Evolutionary conservation across 495 filamentous ascomycete genomes (phyloP).

Genomic region (Cetradonia linearis): DNA sequence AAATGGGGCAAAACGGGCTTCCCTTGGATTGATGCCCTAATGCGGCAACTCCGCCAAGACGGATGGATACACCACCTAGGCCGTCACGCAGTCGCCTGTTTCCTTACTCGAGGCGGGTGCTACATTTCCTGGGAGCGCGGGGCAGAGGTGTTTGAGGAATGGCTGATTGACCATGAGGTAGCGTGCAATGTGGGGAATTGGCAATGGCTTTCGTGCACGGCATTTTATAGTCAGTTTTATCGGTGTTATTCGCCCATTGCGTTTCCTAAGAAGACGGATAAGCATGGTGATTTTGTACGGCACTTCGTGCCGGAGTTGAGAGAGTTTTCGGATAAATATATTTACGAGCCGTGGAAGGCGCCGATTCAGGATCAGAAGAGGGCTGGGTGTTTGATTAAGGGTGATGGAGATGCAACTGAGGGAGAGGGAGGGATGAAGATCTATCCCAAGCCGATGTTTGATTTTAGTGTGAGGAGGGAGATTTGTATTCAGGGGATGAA

Average conservation of each 20-base stretch:
- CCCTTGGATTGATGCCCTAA: conserved; percentile 64
- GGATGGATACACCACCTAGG: conserved; percentile 71
- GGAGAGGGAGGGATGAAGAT: conserved; percentile 28
- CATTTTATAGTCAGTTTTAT: conserved; percentile 57
- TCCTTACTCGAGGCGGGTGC: conserved; percentile 61
- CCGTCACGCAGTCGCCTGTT: conserved; percentile 61
- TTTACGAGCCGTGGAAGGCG: conserved; percentile 67
- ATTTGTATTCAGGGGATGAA: conserved; percentile 55
- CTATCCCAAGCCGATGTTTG: conserved; percentile 65
- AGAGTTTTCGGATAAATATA: conserved; percentile 50
- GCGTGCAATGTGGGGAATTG: conserved; percentile 62
- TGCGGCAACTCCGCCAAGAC: conserved; percentile 58
- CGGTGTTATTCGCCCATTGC: conserved; percentile 56
- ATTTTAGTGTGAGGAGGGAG: conserved; percentile 48
- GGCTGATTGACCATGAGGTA: conserved; percentile 59
- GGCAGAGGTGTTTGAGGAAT: conserved; percentile 63
- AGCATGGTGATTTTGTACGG: conserved; percentile 48
- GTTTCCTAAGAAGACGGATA: conserved; percentile 60
- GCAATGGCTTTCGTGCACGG: conserved; percentile 66
- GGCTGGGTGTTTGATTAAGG: conserved; percentile 46
- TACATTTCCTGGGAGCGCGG: conserved; percentile 66
- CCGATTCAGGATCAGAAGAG: conserved; percentile 49
- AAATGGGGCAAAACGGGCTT: conserved; percentile 55
- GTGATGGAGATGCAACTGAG: conserved; percentile 35
- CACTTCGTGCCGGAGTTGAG: conserved; percentile 53